A percentile compares a stretch with the other conserved stretches of the same genome.
Conservation (phyloP, 2,329 filamentous ascomycete genomes). For the Furcasterigmium furcatum region DNA sequence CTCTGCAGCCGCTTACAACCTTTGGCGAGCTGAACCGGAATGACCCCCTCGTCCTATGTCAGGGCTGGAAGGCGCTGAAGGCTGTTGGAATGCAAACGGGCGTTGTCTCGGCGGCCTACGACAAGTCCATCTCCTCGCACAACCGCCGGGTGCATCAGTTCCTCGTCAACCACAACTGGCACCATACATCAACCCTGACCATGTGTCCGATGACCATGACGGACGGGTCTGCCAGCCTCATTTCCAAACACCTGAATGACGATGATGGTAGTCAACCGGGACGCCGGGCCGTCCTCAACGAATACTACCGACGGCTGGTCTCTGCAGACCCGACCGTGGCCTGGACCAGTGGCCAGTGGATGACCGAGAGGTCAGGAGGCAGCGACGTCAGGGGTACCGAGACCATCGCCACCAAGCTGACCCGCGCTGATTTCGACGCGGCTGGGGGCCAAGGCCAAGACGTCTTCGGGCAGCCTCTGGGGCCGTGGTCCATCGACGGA, state of each 20-base stretch:
- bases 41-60: constrained; percentile 10
- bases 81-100: constrained; percentile 11
- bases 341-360: constrained; percentile 77
- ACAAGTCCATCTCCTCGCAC: constrained; percentile 1
- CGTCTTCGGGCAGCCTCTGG: constrained; percentile 33
- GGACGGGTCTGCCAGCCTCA: constrained; percentile 55
- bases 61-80: constrained; percentile 14
- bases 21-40: constrained; percentile 10
- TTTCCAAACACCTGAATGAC: constrained; percentile 37
- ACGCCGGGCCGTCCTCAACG: constrained; percentile 41
- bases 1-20: constrained; percentile 9
- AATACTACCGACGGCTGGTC: constrained; percentile 50
- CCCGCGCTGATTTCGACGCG: constrained; percentile 1
- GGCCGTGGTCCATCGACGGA: constrained; percentile 59
- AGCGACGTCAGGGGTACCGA: constrained; percentile 69
- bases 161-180: constrained; percentile 4
- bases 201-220: constrained; percentile 64
- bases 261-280: constrained; percentile 14
- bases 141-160: constrained; percentile 14
- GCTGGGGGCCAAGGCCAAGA: constrained; percentile 15
- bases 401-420: constrained; percentile 35
- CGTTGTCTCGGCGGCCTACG: constrained; percentile 11
- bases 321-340: constrained; percentile 45
- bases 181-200: constrained; percentile 7
- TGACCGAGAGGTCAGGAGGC: constrained; percentile 69